Conservation (phyloP, 1,284 basidiomycete genomes). For the Chondrostereum purpureum region DNA sequence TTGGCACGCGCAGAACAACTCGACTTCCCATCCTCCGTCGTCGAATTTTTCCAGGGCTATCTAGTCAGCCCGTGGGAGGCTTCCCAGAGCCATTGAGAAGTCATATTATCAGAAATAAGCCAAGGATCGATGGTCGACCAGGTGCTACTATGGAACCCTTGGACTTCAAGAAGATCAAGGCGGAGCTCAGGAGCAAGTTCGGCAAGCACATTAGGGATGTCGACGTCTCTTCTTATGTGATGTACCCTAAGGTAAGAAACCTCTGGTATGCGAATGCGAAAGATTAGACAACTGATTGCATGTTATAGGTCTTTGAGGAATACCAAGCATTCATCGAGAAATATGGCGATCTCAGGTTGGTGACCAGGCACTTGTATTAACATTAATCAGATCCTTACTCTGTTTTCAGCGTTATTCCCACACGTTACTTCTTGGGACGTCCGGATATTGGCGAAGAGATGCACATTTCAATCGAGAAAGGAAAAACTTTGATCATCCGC, state of each 20-base stretch:
- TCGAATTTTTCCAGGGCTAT: conserved; percentile 97
- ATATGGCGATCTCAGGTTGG: conserved; percentile 92
- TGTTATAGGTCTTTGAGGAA: conserved; percentile 86
- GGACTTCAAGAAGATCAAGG: conserved; percentile 95
- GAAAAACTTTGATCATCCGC: conserved; percentile 95
- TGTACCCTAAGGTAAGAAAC: conserved; percentile 81
- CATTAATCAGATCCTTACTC: too few relatives aligned
- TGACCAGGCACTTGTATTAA: too few relatives aligned
- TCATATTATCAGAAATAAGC: conserved; percentile 90
- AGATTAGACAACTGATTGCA: conserved; percentile 8
- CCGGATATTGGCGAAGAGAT: conserved; percentile 93
- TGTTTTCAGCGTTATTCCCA: conserved; percentile 74
- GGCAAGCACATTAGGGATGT: conserved; percentile 90
- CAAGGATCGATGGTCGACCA: conserved; percentile 89
- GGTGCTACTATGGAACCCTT: conserved; percentile 83
- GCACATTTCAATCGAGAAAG: conserved; percentile 94
- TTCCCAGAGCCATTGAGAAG: conserved; percentile 96
- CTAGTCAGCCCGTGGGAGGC: conserved; percentile 96
- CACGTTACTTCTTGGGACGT: conserved; percentile 94
- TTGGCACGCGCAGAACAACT: conserved; percentile 81
- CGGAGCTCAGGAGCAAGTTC: conserved; percentile 88
- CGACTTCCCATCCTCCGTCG: conserved; percentile 96
- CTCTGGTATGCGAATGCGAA: background rate
- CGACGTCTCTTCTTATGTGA: conserved; percentile 93
- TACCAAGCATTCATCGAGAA: conserved; percentile 92